These are phyloP conservation scores for Mallotus repandus DNA, from an alignment of 441 rosid genomes.

Conservation along the genomic window DNA sequence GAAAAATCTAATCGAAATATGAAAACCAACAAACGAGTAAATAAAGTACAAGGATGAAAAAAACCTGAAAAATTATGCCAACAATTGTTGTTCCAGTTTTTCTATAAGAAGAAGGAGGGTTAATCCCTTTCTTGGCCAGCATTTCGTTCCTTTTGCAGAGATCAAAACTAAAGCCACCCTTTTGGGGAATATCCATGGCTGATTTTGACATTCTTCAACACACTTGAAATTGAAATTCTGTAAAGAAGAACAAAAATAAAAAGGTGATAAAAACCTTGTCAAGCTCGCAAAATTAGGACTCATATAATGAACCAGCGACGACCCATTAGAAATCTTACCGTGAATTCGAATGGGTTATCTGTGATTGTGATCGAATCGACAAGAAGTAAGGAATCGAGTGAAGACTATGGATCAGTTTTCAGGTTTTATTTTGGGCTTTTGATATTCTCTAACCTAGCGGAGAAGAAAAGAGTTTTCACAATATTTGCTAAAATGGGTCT, in stretches of 20 bases:
- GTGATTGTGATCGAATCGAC: background rate
- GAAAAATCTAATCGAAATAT: background rate
- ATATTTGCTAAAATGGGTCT: slow-evolving; percentile 13
- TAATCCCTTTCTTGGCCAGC: slow-evolving; percentile 69
- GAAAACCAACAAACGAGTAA: background rate
- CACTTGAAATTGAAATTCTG: background rate
- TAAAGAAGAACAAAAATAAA: background rate
- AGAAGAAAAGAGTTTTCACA: slow-evolving; percentile 13
- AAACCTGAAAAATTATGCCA: slow-evolving; percentile 82
- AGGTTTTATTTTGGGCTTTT: background rate
- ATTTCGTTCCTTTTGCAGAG: slow-evolving; percentile 82
- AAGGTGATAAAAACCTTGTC: background rate
- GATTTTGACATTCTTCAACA: slow-evolving; percentile 41
- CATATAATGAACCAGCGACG: background rate
- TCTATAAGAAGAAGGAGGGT: slow-evolving; percentile 64
- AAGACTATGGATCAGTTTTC: background rate
- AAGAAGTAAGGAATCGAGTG: background rate
- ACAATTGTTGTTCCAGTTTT: slow-evolving; percentile 98
- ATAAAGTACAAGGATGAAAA: background rate
- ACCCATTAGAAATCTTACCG: slow-evolving; percentile 16
- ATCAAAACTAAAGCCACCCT: slow-evolving; percentile 92
- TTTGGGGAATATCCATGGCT: slow-evolving; percentile 51
- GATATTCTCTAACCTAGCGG: slow-evolving; percentile 9
- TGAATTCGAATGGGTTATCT: background rate
- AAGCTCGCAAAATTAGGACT: background rate